phyloP scores from a whole-genome alignment of 2,329 filamentous ascomycete species.

The Microcyclospora pomicola region DNA sequence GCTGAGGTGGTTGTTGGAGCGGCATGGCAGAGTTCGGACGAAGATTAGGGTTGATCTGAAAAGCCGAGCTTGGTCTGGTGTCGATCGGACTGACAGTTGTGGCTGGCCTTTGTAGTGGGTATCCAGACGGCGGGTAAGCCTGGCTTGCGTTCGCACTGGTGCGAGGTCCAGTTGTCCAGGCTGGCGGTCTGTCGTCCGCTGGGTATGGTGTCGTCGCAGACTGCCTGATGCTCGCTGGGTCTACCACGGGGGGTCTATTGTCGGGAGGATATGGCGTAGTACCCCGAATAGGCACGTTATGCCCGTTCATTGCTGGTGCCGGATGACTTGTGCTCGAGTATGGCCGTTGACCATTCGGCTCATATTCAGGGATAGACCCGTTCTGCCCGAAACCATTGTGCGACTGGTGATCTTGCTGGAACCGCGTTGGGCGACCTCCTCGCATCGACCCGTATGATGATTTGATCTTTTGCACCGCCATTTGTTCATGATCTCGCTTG shows the following conservation, averaged over 20 bases:
- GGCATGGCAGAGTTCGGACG: slow-evolving; percentile 16
- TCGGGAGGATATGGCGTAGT: slow-evolving; percentile 20
- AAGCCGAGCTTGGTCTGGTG: slow-evolving; percentile 33
- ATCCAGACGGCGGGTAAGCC: not conserved
- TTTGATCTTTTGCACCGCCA: slow-evolving; percentile 75
- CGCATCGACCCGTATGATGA: slow-evolving; percentile 39
- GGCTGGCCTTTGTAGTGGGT: slow-evolving; percentile 12
- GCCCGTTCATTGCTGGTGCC: not conserved
- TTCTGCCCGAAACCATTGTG: slow-evolving; percentile 7
- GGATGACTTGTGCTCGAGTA: not conserved
- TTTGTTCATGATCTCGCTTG: slow-evolving; percentile 82
- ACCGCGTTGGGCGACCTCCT: slow-evolving; percentile 32
- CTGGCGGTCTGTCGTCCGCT: slow-evolving; percentile 47
- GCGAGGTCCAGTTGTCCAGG: slow-evolving; percentile 1
- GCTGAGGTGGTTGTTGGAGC: slow-evolving; percentile 8
- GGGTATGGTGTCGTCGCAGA: slow-evolving; percentile 39
- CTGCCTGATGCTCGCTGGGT: slow-evolving; percentile 11
- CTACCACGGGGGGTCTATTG: slow-evolving; percentile 23
- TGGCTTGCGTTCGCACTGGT: not conserved
- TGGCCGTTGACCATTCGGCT: not conserved
- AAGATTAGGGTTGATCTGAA: slow-evolving; percentile 36
- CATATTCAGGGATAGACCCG: not conserved
- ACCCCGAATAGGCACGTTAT: slow-evolving; percentile 7
- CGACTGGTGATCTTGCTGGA: slow-evolving; percentile 24
- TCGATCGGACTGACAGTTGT: slow-evolving; percentile 28